These are phyloP conservation scores for Pulveroboletus ravenelii DNA, from an alignment of 768 basidiomycete species.

Conservation along the genomic window DNA sequence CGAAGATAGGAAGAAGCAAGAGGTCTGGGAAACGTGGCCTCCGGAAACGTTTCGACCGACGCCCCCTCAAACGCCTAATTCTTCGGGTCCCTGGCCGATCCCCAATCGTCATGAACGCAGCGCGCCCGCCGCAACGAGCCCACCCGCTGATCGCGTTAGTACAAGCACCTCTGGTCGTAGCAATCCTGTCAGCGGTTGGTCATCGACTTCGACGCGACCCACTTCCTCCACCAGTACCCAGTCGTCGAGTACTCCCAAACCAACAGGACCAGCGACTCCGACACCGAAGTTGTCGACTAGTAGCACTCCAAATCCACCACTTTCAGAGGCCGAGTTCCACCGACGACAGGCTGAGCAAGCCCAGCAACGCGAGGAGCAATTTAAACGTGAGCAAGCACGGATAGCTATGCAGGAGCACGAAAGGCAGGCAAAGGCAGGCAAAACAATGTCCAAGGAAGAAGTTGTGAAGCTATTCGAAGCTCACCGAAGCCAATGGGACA, in stretches of 20 bases:
- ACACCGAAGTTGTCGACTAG: conserved; percentile 16
- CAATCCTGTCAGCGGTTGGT: conserved; percentile 26
- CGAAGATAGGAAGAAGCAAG: conserved; percentile 30
- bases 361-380: conserved; percentile 62
- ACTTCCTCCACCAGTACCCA: conserved; percentile 24
- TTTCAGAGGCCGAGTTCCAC: conserved; percentile 52
- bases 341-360: conserved; percentile 62
- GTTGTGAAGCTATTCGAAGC: conserved; percentile 50
- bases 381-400: conserved; percentile 63
- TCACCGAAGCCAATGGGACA: conserved; percentile 62
- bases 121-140: conserved; percentile 29
- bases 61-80: conserved; percentile 24
- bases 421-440: conserved; percentile 38
- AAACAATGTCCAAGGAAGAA: conserved; percentile 53
- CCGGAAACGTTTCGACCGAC: conserved; percentile 21
- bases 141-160: conserved; percentile 31
- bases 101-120: conserved; percentile 32
- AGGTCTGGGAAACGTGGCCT: conserved; percentile 28
- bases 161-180: conserved; percentile 25
- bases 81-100: conserved; percentile 30
- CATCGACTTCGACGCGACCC: conserved; percentile 28
- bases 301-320: conserved; percentile 17
- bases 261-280: conserved; percentile 21
- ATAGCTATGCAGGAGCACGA: conserved; percentile 49
- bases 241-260: conserved; percentile 22